These are phyloP conservation scores for Claviceps maximensis DNA, from an alignment of 2,329 filamentous ascomycete species.

Conservation along the genomic window DNA sequence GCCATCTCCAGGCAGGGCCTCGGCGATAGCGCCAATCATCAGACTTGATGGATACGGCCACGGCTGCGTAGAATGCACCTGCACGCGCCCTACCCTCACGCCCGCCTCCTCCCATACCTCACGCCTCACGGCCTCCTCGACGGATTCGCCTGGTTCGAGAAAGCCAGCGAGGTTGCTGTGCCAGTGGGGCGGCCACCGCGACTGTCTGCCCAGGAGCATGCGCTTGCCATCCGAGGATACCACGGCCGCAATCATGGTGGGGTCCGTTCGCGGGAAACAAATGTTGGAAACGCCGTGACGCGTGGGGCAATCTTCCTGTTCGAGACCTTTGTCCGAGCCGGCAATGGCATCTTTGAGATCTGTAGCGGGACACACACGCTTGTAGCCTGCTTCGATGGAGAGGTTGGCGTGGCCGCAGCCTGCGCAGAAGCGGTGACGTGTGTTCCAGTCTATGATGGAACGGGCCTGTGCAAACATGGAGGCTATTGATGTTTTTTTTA, in stretches of 20 bases:
- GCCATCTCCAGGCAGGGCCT: conserved; percentile 57
- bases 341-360: conserved; percentile 39
- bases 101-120: conserved; percentile 83
- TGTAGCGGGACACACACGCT: conserved; percentile 62
- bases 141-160: conserved; percentile 71
- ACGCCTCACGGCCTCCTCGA: conserved; percentile 70
- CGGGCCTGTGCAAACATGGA: conserved; percentile 84
- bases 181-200: conserved; percentile 72
- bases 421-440: conserved; percentile 80
- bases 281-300: conserved; percentile 81
- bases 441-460: conserved; percentile 87
- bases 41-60: conserved; percentile 79
- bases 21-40: conserved; percentile 80
- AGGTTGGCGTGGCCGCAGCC: conserved; percentile 76
- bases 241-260: conserved; percentile 89
- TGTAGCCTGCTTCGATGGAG: conserved; percentile 66
- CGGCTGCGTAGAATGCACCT: conserved; percentile 73
- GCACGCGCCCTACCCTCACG: conserved; percentile 60
- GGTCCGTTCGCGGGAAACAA: conserved; percentile 82
- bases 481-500: conserved; percentile 38
- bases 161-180: conserved; percentile 84
- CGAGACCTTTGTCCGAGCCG: conserved; percentile 9
- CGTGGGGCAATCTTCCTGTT: conserved; percentile 52
- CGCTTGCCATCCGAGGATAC: conserved; percentile 66
- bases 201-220: conserved; percentile 72